Evolutionary conservation across 2,329 filamentous ascomycete species (phyloP), one percentile per base, ranked within the genome.

Genomic region (Pleomassaria siparia): DNA sequence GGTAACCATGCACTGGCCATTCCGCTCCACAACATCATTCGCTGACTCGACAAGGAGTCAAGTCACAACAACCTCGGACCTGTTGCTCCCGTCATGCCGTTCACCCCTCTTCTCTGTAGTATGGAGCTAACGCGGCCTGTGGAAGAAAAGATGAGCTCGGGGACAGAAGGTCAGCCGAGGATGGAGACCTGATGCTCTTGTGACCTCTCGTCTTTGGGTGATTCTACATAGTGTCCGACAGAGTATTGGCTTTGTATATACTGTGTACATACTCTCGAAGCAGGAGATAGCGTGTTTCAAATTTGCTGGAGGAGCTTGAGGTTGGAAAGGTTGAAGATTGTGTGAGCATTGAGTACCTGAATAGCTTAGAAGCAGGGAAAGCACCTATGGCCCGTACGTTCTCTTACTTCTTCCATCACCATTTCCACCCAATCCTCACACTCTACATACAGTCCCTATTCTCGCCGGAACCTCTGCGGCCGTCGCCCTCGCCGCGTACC

Each of bases 401-500:
- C n/a, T 22, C n/a, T 20, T 12, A 3, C 35, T 10, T 22, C n/a
- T n/a, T n/a, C n/a, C n/a, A n/a, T n/a, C n/a, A n/a, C 35, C 35
- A 21, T 37, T 3, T 18, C 18, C 13, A 5, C 35, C 35, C 35
- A 22, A 12, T 6, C n/a, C 35, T 37, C 12, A 18, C 21, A 36
- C 18, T 21, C 9, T 25, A 18, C n/a, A n/a, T n/a, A 22, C 32
- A 68, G 63, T 68, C 29, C 58, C 65, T 25, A 48, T 64, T 12
- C 37, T 65, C 25, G 62, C 63, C 2, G 59, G 62, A 32, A 61
- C 56, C 9, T 58, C 63, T 9, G 63, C 58, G 12, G 57, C 60
- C 24, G 50, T 63, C 29, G 64, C 63, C 21, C 28, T 67, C 10
- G 59, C 62, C 11, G 67, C 67, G 22, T 72, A 72, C 50, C 47